Evolutionary conservation across 2,329 filamentous ascomycete species (phyloP), one percentile per base, ranked within the genome.

Genomic region (Arthrobotrys sphaeroides): DNA sequence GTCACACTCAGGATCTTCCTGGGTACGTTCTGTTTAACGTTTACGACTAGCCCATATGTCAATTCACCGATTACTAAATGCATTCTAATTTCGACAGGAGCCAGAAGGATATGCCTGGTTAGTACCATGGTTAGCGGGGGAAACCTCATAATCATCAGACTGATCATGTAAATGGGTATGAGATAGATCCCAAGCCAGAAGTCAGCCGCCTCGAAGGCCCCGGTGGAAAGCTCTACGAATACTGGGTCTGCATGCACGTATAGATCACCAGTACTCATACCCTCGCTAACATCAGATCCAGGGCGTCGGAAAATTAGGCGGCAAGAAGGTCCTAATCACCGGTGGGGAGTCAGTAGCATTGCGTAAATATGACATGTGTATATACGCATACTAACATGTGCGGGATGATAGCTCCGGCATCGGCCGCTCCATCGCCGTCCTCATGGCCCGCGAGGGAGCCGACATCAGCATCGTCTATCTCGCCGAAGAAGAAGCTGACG

Each of bases 361-460:
- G 47, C 4, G 22, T 49, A 6, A n/a, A n/a, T n/a, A n/a, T n/a
- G n/a, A n/a, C n/a, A n/a, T n/a, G n/a, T n/a, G n/a, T n/a, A n/a
- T n/a, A n/a, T n/a, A n/a, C n/a, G n/a, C n/a, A n/a, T n/a, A n/a
- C n/a, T n/a, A n/a, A n/a, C n/a, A n/a, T n/a, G n/a, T n/a, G n/a
- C n/a, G n/a, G n/a, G n/a, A n/a, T n/a, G n/a, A n/a, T 42, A 86
- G 85, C 74, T 87, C 85, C 0, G 86, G 85, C 3, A 88, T 88
- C 49, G 86, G 87, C 16, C 84, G 86, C 7, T 82, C 86, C 0
- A 83, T 87, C 0, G 87, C 86, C 0, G 83, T 88, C 0, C 81
- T 88, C 1, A 87, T 87, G 81, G 87, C 87, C 0, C 83, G 86
- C 6, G 87, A 89, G 79, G 87, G 87, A 1, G 86, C 87, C 12